Percentiles rank a stretch among this genome's conserved stretches.
Evolutionary conservation across 768 basidiomycete genomes (phyloP).

Genomic region (Xerocomellus amylosporus): DNA sequence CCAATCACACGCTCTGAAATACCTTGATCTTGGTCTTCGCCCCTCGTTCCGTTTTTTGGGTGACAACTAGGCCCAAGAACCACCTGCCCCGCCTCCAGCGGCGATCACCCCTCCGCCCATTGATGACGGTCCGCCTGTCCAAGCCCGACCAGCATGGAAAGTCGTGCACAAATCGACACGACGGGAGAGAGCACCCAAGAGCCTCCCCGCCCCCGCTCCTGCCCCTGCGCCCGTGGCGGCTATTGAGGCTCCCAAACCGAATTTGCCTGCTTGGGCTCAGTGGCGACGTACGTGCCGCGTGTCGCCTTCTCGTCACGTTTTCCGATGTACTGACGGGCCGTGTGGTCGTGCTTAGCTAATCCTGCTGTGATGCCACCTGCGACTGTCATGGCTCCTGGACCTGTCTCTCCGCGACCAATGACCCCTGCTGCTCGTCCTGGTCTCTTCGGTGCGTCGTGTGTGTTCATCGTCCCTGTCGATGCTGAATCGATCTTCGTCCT

Average conservation of each 20-base stretch:
- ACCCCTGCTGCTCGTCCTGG: conserved; percentile 56
- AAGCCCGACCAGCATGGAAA: conserved; percentile 72
- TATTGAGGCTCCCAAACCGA: conserved; percentile 46
- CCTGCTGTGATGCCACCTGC: conserved; percentile 58
- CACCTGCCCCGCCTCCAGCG: conserved; percentile 35
- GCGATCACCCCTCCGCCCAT: conserved; percentile 45
- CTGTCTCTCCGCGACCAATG: conserved; percentile 32
- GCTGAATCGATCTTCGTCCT: not conserved
- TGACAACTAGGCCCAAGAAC: conserved; percentile 31
- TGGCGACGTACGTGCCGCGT: conserved; percentile 60
- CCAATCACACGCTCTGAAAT: not conserved
- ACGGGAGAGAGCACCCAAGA: conserved; percentile 45
- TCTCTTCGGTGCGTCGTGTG: conserved; percentile 54
- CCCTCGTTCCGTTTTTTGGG: not conserved
- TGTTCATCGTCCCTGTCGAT: not conserved
- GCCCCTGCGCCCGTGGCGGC: conserved; percentile 35
- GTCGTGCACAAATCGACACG: conserved; percentile 64
- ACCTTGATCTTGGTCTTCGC: not conserved
- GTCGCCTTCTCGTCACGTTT: not conserved
- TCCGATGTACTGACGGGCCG: not conserved
- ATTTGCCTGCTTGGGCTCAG: conserved; percentile 77
- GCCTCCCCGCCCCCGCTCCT: conserved; percentile 37
- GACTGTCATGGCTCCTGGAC: conserved; percentile 38
- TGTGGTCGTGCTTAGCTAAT: conserved; percentile 48
- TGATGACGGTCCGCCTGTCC: conserved; percentile 44